A percentile compares a stretch with the other conserved stretches of the same genome.
Conservation (phyloP, 2,329 filamentous ascomycete species). For the Lachnellula suecica region DNA sequence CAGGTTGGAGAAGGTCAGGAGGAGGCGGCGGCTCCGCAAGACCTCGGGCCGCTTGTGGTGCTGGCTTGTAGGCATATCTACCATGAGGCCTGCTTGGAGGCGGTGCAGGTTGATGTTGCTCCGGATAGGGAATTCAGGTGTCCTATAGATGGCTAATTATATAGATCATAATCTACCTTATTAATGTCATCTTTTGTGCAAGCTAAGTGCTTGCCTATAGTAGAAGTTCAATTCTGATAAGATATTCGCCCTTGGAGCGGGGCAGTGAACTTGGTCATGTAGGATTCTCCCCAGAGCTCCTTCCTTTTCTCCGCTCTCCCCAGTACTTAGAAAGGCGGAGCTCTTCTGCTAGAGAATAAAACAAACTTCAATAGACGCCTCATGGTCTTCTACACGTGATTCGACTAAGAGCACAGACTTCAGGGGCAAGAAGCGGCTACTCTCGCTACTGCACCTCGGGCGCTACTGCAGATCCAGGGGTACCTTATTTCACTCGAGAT, state of each 20-base stretch:
- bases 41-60: conserved; percentile 65
- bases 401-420: too few species aligned
- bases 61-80: conserved; percentile 71
- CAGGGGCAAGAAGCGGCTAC: neutral
- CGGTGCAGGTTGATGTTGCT: conserved; percentile 54
- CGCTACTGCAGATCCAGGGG: neutral
- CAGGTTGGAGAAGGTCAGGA: conserved; percentile 27
- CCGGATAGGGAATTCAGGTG: conserved; percentile 42
- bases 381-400: too few species aligned
- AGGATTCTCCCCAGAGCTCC: too few species aligned
- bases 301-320: too few species aligned
- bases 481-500: too few species aligned
- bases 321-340: too few species aligned
- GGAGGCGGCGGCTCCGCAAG: conserved; percentile 43
- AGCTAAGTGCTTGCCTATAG: neutral
- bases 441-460: too few species aligned
- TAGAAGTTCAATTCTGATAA: neutral
- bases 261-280: too few species aligned
- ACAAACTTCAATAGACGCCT: too few species aligned
- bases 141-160: conserved; percentile 39
- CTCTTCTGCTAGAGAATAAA: too few species aligned
- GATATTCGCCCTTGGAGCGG: too few species aligned
- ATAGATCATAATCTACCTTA: conserved; percentile 8
- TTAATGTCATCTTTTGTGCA: neutral
- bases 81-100: conserved; percentile 68